Evolutionary conservation across 2,329 filamentous ascomycete genomes (phyloP).

Genomic region (Graphiopsis chlorocephala): DNA sequence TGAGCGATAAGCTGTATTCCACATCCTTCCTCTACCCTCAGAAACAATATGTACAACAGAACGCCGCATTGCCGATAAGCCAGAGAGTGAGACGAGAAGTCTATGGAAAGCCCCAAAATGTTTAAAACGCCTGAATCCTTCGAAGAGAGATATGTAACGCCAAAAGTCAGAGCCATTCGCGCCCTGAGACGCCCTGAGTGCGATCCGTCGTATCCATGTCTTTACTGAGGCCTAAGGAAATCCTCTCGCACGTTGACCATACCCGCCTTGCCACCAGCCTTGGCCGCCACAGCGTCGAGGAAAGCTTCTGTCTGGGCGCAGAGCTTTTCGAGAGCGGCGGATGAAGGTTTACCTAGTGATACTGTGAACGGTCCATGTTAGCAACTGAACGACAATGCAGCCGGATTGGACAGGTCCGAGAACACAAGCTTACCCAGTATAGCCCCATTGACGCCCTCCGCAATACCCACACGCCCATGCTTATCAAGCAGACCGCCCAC

Average conservation of each 20-base stretch:
- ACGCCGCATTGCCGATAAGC: background rate
- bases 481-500: slow-evolving; percentile 76
- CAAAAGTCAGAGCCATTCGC: background rate
- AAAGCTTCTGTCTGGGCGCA: slow-evolving; percentile 84
- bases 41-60: background rate
- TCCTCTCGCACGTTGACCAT: slow-evolving; percentile 70
- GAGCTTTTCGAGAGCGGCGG: slow-evolving; percentile 78
- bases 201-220: background rate
- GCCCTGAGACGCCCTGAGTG: background rate
- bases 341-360: slow-evolving; percentile 84
- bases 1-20: background rate
- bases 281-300: slow-evolving; percentile 73
- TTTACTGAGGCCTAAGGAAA: slow-evolving; percentile 26
- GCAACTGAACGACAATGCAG: background rate
- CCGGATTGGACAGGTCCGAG: too few species aligned
- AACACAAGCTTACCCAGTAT: slow-evolving; percentile 71
- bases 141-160: background rate
- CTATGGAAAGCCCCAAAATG: background rate
- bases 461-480: slow-evolving; percentile 71
- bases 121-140: background rate
- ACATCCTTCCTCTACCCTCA: background rate
- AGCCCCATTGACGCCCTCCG: slow-evolving; percentile 90
- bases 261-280: slow-evolving; percentile 62
- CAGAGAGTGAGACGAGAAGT: background rate
- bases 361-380: slow-evolving; percentile 52